These are phyloP conservation scores for Thalassiosira livingstoniorum DNA, from an alignment of 352 stramenopile genomes.

Conservation along the genomic window DNA sequence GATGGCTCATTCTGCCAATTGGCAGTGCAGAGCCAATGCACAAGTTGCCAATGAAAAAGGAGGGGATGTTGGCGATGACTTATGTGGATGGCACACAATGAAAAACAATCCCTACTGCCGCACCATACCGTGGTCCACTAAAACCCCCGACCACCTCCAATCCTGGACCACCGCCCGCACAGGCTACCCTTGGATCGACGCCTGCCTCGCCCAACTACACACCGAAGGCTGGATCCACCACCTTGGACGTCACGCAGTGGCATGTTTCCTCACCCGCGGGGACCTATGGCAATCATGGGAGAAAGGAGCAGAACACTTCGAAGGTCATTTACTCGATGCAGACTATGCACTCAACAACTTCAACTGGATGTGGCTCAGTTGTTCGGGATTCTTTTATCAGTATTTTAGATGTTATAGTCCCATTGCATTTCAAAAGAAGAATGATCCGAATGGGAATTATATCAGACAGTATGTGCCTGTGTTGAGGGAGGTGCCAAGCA, in stretches of 20 bases:
- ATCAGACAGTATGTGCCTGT: slow-evolving; percentile 93
- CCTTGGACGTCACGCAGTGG: slow-evolving; percentile 93
- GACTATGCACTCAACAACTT: slow-evolving; percentile 97
- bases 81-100: slow-evolving; percentile 97
- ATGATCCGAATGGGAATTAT: slow-evolving; percentile 90
- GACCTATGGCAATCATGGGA: slow-evolving; percentile 82
- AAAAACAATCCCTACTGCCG: slow-evolving; percentile 92
- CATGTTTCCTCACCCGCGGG: slow-evolving; percentile 98
- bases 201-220: slow-evolving; percentile 91
- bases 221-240: slow-evolving; percentile 87
- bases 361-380: slow-evolving; percentile 98
- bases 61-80: too few species aligned
- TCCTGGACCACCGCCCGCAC: slow-evolving; percentile 95
- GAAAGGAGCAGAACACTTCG: slow-evolving; percentile 76
- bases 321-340: slow-evolving; percentile 94
- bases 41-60: too few species aligned
- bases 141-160: slow-evolving; percentile 89
- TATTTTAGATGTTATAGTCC: slow-evolving; percentile 98
- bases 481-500: slow-evolving; percentile 91
- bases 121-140: slow-evolving; percentile 90
- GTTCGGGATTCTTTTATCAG: slow-evolving; percentile 95
- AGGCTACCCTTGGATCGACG: slow-evolving; percentile 98
- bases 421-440: slow-evolving; percentile 92
- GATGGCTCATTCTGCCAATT: slow-evolving; percentile 70
- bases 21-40: slow-evolving; percentile 85